phyloP scores from a whole-genome alignment of 1,284 basidiomycete species.

The Cryptococcus sp. region DNA sequence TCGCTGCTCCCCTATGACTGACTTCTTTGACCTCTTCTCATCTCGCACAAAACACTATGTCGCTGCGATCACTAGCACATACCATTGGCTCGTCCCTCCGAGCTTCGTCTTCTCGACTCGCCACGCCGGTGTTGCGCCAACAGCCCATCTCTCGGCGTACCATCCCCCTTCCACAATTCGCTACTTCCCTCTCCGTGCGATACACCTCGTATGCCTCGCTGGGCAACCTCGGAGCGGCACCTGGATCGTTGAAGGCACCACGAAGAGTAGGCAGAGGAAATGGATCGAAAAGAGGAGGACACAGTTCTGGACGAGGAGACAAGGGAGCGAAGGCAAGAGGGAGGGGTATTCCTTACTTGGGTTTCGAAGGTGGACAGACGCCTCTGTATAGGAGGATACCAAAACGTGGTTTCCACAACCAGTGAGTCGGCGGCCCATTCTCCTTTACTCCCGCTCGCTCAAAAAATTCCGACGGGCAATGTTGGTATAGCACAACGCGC shows the following conservation, averaged over 20 bases:
- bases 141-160: too few species aligned
- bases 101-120: too few species aligned
- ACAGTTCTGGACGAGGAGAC: constrained; percentile 82
- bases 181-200: background rate
- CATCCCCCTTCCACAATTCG: background rate
- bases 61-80: too few species aligned
- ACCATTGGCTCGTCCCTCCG: too few species aligned
- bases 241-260: background rate
- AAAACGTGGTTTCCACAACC: constrained; percentile 89
- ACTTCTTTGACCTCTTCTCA: too few species aligned
- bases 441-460: too few species aligned
- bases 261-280: background rate
- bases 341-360: constrained; percentile 73
- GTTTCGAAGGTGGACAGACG: constrained; percentile 95
- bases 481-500: background rate
- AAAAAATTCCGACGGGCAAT: too few species aligned
- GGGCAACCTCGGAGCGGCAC: background rate
- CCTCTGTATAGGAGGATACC: constrained; percentile 87
- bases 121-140: too few species aligned
- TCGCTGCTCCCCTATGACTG: too few species aligned
- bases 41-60: too few species aligned
- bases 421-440: constrained; percentile 57
- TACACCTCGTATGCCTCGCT: background rate
- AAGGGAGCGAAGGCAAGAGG: constrained; percentile 96
- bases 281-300: constrained; percentile 53